These are phyloP conservation scores for Beauveria australis DNA, from an alignment of 2,329 filamentous ascomycete species.

Conservation along the genomic window DNA sequence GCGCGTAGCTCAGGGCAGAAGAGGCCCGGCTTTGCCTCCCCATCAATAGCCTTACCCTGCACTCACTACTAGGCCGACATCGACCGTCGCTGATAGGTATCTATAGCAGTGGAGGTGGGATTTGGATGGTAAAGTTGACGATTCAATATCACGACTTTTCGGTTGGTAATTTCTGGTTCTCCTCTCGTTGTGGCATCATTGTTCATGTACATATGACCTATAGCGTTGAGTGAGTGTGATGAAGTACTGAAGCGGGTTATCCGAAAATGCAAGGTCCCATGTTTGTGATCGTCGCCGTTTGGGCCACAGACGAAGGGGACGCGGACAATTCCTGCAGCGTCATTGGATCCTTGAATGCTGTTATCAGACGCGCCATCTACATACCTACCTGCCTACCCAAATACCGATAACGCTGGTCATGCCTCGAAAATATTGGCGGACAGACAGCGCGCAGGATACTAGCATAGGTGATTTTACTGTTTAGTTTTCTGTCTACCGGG, in stretches of 20 bases:
- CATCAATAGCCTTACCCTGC: background rate
- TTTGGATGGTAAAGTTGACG: too few species aligned
- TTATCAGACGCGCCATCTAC: background rate
- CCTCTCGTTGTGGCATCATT: too few species aligned
- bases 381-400: background rate
- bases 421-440: background rate
- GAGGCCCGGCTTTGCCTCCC: too few species aligned
- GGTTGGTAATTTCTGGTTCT: too few species aligned
- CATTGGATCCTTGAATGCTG: too few species aligned
- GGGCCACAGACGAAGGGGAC: background rate
- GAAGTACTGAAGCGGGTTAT: background rate
- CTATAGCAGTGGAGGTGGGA: too few species aligned
- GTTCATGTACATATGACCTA: too few species aligned
- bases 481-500: too few species aligned
- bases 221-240: background rate
- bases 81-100: too few species aligned
- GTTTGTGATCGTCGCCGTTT: background rate
- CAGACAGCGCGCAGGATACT: background rate
- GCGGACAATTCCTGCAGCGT: too few species aligned
- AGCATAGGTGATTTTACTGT: background rate
- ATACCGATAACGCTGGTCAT: background rate
- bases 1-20: too few species aligned
- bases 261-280: background rate
- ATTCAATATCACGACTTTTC: too few species aligned
- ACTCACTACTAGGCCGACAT: background rate